Base-by-base conservation (phyloP, 208 protist genomes). In the Crithidia fasciculata region DNA sequence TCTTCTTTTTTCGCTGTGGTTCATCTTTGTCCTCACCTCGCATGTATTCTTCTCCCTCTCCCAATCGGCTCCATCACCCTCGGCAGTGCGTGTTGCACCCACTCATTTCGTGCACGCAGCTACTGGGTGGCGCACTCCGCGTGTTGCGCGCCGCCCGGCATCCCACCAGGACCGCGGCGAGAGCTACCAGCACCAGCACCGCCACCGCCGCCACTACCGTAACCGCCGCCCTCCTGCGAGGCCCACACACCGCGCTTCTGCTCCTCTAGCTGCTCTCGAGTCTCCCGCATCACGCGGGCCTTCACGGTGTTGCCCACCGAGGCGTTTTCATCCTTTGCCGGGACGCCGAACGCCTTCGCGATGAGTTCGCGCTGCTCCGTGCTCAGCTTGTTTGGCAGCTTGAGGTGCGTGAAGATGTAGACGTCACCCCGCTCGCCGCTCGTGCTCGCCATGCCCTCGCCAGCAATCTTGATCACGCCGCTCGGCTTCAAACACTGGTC, bases 391-490 rank as follows among this genome's bases (percentile, higher is more conserved):
- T 70, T 59, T 18, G 93, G 93, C 85, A 97, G 86, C 67, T 94
- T 91, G 28, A 97, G 65, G 44, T 78, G 82, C 8, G 82, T 91
- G 58, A 94, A 87, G 68, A 97, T 80, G 75, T 93, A 97, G 4
- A 97, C 58, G 64, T 97, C 87, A 13, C 93, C 93, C n/a, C 85
- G 81, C 61, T 88, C 82, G 19, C 91, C 88, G 43, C 79, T 81
- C 18, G 76, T 69, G 71, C 78, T 87, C 4, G 91, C 86, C 92
- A 98, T 95, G 45, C 94, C 94, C 69, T 98, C 94, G 13, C 89
- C 90, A 47, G 72, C 67, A 1, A 97, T 47, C 76, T 93, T 95
- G 39, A 96, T 85, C 28, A 95, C 94, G 39, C 83, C 86, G 52
- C 93, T 85, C 3, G 86, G 88, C 69, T 93, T 89, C 19, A 95